phyloP scores from a whole-genome alignment of 2,329 filamentous ascomycete genomes.

The Emmonsiellopsis sp. region DNA sequence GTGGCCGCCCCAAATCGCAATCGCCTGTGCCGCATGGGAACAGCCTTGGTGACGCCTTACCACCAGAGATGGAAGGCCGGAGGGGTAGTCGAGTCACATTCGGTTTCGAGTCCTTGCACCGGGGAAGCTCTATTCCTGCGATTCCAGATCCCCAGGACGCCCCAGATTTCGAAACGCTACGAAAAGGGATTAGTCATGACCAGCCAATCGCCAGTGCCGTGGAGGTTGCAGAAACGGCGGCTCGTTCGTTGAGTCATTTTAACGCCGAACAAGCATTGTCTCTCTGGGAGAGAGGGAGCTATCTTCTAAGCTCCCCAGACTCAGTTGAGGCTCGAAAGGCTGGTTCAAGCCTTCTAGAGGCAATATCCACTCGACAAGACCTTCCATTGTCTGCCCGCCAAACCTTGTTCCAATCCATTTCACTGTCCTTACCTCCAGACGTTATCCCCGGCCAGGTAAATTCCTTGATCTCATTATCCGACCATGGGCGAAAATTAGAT shows the following conservation, averaged over 20 bases:
- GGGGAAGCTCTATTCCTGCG: slow-evolving; percentile 25
- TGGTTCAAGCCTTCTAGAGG: slow-evolving; percentile 28
- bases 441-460: slow-evolving; percentile 31
- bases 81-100: slow-evolving; percentile 23
- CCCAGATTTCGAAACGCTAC: slow-evolving; percentile 30
- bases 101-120: slow-evolving; percentile 34
- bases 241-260: slow-evolving; percentile 27
- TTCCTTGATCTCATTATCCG: slow-evolving; percentile 31
- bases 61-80: slow-evolving; percentile 25
- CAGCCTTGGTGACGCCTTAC: slow-evolving; percentile 22
- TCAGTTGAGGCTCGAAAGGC: slow-evolving; percentile 28
- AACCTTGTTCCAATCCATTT: slow-evolving; percentile 28
- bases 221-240: slow-evolving; percentile 30
- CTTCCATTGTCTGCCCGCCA: slow-evolving; percentile 26
- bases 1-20: slow-evolving; percentile 29
- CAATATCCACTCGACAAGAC: slow-evolving; percentile 30
- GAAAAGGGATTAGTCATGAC: slow-evolving; percentile 26
- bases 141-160: slow-evolving; percentile 29
- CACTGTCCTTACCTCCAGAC: slow-evolving; percentile 25
- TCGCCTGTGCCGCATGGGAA: slow-evolving; percentile 26
- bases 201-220: slow-evolving; percentile 26
- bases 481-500: slow-evolving; percentile 35
- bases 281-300: slow-evolving; percentile 31
- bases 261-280: slow-evolving; percentile 31
- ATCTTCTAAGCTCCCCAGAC: slow-evolving; percentile 27